Base-by-base conservation (phyloP, 176 grass and related monocot genomes). In the Pontederia crassipes region DNA sequence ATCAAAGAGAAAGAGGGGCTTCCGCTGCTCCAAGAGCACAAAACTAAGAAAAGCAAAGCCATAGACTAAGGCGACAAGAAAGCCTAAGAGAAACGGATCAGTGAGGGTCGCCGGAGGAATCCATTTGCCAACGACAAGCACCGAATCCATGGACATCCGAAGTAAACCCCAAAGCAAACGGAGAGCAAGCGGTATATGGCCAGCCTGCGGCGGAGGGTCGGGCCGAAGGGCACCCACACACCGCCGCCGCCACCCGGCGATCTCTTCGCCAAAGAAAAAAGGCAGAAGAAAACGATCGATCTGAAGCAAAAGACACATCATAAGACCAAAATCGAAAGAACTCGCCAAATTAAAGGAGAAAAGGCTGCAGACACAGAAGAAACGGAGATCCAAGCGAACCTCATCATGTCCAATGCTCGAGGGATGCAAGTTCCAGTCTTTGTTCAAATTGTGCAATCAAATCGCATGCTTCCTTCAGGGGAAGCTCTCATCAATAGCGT, bases 331-430 rank as follows among this genome's bases (percentile, higher is more conserved):
- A 18, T 15, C 54, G 17, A 56, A 56, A 16, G 16, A 56, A 56
- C 17, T 20, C 16, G n/a, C 16, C 9, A 56, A 20, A 56, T 26
- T 18, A 20, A 56, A 10, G 2, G 17, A 17, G 4, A 17, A 20
- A 56, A 56, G 10, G 17, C 32, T 4, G 32, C 32, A 56, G 54
- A 20, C 16, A 20, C 2, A 56, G 17, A 56, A 7, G 54, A 17
- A 7, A n/a, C 2, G 20, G 54, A 8, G 54, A 56, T 56, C 54
- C n/a, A 20, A 56, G 54, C 7, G 17, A 56, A 56, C 54, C 54
- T 56, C 54, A 56, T 56, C 54, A 56, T 56, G 54, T 56, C 54
- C 54, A 56, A 56, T 56, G 54, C 54, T 7, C 17, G 20, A 20
- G n/a, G 17, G 54, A 56, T 56, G 10, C 54, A 56, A n/a, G 17